Conservation (phyloP, 2,329 filamentous ascomycete genomes). For the Penicillium sp. region DNA sequence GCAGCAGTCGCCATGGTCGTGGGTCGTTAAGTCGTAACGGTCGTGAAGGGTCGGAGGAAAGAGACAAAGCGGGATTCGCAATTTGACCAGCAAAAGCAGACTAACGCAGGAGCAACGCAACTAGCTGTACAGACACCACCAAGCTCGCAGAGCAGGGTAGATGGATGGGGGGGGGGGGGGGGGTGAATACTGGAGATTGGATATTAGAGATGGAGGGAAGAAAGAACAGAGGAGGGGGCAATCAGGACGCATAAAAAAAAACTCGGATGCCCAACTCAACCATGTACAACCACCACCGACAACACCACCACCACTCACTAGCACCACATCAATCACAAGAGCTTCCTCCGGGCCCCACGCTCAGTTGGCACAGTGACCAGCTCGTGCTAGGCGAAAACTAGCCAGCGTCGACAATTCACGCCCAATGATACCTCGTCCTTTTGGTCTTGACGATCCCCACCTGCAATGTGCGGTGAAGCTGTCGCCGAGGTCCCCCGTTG, state of each 20-base stretch:
- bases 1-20: slow-evolving; percentile 24
- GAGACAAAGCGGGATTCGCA: slow-evolving; percentile 16
- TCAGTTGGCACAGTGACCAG: slow-evolving; percentile 28
- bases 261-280: slow-evolving; percentile 16
- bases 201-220: slow-evolving; percentile 10
- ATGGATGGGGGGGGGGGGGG: slow-evolving; percentile 1
- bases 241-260: slow-evolving; percentile 19
- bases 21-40: slow-evolving; percentile 26
- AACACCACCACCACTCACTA: too few relatives aligned
- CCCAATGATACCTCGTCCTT: slow-evolving; percentile 15
- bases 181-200: slow-evolving; percentile 5
- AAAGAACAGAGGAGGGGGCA: slow-evolving; percentile 8
- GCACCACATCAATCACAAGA: slow-evolving; percentile 10
- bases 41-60: slow-evolving; percentile 16
- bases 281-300: slow-evolving; percentile 17
- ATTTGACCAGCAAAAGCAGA: slow-evolving; percentile 29
- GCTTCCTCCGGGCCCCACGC: neutral
- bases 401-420: slow-evolving; percentile 9
- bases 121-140: slow-evolving; percentile 21
- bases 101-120: slow-evolving; percentile 18
- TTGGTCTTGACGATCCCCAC: slow-evolving; percentile 12
- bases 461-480: slow-evolving; percentile 26
- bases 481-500: slow-evolving; percentile 15
- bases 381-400: slow-evolving; percentile 16
- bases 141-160: slow-evolving; percentile 19